Evolutionary conservation across 495 filamentous ascomycete genomes (phyloP), one percentile per base, ranked within the genome.

Genomic region (Neurospora sp.): DNA sequence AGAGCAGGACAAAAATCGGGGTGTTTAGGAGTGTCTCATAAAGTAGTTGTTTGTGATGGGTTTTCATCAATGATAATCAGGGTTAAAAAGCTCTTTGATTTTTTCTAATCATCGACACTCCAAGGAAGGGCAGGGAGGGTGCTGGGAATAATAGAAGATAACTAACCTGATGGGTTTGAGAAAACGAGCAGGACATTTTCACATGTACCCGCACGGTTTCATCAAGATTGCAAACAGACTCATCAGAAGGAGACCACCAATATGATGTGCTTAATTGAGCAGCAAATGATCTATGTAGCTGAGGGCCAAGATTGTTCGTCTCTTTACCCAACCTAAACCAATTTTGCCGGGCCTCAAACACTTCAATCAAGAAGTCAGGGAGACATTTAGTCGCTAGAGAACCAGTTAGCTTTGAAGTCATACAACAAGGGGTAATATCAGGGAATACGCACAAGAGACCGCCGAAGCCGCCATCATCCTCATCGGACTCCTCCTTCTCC

Each of bases 361-460:
- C 75, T 80, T 65, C 53, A 65, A 71, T 78, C 71, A 73, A 72
- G 38, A 72, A 72, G 74, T 79, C 69, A 71, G 27, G 7, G 27
- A 74, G 38, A 77, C 72, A 71, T 79, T 81, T 86, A 86, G 78
- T 84, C 85, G 78, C 85, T 86, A 31, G 37, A 1, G 18, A 35
- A 1, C n/a, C 38, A 69, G 78, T 81, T 73, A 81, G 78, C 73
- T 70, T 35, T 0, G 37, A 27, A 69, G 61, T 47, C 4, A 5
- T 20, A 3, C 20, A 8, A n/a, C 1, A 37, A 14, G 42, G 22
- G 42, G 5, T 12, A 31, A 2, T 65, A 35, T 3, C 31, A 38
- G 39, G 74, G 72, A 53, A 14, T 79, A 88, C 85, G 77, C 82
- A 87, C 84, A 94, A 93, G 75, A 94, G 85, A 85, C 89, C 91